Evolutionary conservation across 352 stramenopile genomes (phyloP), one percentile per base, ranked within the genome.

Genomic region (Pythium phragmitis): DNA sequence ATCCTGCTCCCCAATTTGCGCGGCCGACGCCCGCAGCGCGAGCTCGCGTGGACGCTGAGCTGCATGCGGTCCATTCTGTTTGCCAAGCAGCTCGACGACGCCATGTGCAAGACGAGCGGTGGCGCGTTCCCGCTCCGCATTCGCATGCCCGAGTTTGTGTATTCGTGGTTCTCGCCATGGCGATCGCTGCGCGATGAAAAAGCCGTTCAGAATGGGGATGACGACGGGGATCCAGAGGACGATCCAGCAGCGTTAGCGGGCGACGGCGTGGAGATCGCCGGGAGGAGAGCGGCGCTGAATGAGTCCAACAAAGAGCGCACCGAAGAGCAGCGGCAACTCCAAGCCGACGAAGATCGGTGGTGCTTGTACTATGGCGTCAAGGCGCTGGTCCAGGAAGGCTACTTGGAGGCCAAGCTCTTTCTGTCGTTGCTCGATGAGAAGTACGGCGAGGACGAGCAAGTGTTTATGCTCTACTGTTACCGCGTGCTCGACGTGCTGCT

Each of bases 91-190:
- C 70, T 88, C 11, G 89, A 97, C 34, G 88, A 96, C 39, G 64
- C 73, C 7, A 89, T 92, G 76, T 86, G 76, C 50, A 76, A 77
- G 36, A 71, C 73, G n/a, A 77, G 67, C 7, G 75, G 65, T 0
- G 75, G 82, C 0, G 45, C 72, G 3, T 78, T 88, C 41, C 72
- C 80, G 2, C 34, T 86, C 2, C 77, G 85, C 1, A 75, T 95
- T n/a, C 82, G 88, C 11, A 97, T 98, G 77, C 91, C 93, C 2
- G 91, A 98, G 70, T 98, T 96, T 67, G 88, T 97, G 2, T 98
- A 98, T 50, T 72, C 89, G 0, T 98, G 89, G 91, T 98, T 98
- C 62, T 77, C 88, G 16, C 92, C 88, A 0, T 90, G 80, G 73
- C 56, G 69, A 0, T 76, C 77, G 0, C 67, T 87, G 13, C 73